phyloP scores from a whole-genome alignment of 2,329 filamentous ascomycete genomes.

The Arthrobotrys entomopaga region DNA sequence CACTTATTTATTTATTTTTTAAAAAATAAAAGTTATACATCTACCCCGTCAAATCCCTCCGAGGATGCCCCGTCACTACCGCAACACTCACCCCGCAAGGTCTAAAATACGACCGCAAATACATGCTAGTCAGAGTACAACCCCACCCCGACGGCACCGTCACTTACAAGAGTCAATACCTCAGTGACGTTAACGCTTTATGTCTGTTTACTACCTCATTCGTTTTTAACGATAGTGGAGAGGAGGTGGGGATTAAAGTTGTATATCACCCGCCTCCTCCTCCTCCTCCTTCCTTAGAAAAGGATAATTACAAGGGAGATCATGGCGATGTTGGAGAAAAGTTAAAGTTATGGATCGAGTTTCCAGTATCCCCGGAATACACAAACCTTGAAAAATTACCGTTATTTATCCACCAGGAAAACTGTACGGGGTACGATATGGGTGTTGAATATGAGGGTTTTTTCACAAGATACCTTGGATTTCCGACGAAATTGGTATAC shows the following conservation, averaged over 20 bases:
- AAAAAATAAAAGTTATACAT: slow-evolving; percentile 67
- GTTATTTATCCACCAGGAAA: slow-evolving; percentile 71
- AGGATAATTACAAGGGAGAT: slow-evolving; percentile 19
- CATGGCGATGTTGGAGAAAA: not conserved
- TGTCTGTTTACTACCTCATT: slow-evolving; percentile 67
- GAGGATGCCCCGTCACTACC: slow-evolving; percentile 68
- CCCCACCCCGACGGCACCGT: slow-evolving; percentile 56
- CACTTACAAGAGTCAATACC: slow-evolving; percentile 69
- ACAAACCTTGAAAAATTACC: slow-evolving; percentile 65
- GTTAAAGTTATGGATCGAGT: slow-evolving; percentile 62
- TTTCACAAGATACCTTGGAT: slow-evolving; percentile 75
- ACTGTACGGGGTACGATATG: slow-evolving; percentile 72
- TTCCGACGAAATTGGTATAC: slow-evolving; percentile 71
- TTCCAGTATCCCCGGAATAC: slow-evolving; percentile 70
- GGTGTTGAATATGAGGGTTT: slow-evolving; percentile 68
- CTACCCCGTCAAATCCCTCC: slow-evolving; percentile 79
- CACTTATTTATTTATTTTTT: too few relatives aligned
- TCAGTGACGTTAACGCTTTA: slow-evolving; percentile 70
- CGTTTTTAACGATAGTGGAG: slow-evolving; percentile 66
- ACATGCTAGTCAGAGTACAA: slow-evolving; percentile 68
- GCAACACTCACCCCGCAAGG: slow-evolving; percentile 72
- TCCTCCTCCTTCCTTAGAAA: slow-evolving; percentile 5
- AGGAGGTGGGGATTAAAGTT: slow-evolving; percentile 51
- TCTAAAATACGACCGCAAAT: slow-evolving; percentile 73
- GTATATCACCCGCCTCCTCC: slow-evolving; percentile 36